Conservation (phyloP, 164 flowering plant genomes). For the Aristolochia contorta region DNA sequence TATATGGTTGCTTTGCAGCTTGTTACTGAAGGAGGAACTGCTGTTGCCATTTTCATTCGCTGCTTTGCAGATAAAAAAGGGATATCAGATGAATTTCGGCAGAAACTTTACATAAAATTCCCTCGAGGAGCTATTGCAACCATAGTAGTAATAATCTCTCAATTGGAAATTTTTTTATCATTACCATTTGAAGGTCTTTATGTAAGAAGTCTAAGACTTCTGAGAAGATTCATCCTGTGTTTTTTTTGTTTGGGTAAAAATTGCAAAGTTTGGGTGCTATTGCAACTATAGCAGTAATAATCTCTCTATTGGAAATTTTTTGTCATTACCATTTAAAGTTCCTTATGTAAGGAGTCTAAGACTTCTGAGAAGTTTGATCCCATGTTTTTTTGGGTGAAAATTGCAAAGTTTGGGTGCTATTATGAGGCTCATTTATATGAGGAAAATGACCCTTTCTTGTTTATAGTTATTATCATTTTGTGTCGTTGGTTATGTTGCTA, state of each 20-base stretch:
- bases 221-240: too few relatives aligned
- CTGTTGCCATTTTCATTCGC: slow-evolving; percentile 72
- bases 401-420: too few relatives aligned
- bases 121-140: slow-evolving; percentile 79
- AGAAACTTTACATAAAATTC: slow-evolving; percentile 42
- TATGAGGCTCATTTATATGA: not conserved
- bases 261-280: too few relatives aligned
- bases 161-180: not conserved
- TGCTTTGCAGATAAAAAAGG: slow-evolving; percentile 77
- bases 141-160: slow-evolving; percentile 42
- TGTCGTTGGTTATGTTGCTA: not conserved
- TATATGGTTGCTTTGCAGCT: slow-evolving; percentile 34
- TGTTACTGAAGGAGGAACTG: slow-evolving; percentile 73
- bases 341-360: too few relatives aligned
- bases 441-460: not conserved
- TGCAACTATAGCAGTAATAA: slow-evolving; percentile 64
- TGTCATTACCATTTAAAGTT: not conserved
- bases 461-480: not conserved
- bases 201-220: too few relatives aligned
- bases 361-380: too few relatives aligned
- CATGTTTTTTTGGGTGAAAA: too few relatives aligned
- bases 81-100: slow-evolving; percentile 49
- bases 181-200: too few relatives aligned
- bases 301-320: not conserved
- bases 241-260: too few relatives aligned